Evolutionary conservation across 257 asterid genomes (phyloP).

Genomic region (Rauvolfia tetraphylla): DNA sequence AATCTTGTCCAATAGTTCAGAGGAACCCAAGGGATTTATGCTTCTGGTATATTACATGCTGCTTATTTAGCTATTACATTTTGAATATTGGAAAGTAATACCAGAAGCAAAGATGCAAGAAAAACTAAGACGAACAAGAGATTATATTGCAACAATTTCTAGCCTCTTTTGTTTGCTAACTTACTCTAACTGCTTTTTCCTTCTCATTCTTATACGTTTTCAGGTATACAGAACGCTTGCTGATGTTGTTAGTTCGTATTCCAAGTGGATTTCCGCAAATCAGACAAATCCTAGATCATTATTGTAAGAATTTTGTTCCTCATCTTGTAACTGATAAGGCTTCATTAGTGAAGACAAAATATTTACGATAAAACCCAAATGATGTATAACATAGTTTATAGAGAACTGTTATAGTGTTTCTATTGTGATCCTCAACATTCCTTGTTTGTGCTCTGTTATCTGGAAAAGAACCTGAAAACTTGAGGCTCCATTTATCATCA

Average conservation of each 20-base stretch:
- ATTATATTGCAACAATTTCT: not conserved
- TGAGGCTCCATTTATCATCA: not conserved
- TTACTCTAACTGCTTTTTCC: conserved; percentile 11
- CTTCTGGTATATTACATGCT: conserved; percentile 53
- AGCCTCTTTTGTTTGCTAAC: not conserved
- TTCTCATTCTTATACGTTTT: conserved; percentile 22
- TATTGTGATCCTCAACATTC: not conserved
- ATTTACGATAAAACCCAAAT: not conserved
- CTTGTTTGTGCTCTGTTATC: not conserved
- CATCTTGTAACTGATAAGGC: not conserved
- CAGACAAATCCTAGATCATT: conserved; percentile 52
- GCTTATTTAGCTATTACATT: not conserved
- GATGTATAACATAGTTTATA: not conserved
- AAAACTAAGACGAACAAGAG: conserved; percentile 1
- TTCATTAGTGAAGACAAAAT: not conserved
- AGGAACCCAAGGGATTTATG: conserved; percentile 62
- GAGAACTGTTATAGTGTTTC: not conserved
- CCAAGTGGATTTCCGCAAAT: conserved; percentile 62
- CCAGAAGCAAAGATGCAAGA: not conserved
- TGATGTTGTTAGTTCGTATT: conserved; percentile 77
- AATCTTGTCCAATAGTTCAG: conserved; percentile 58
- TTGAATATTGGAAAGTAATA: not conserved
- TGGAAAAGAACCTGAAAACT: not conserved
- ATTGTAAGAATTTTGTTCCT: conserved; percentile 50
- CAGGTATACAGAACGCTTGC: conserved; percentile 83